A percentile compares a stretch with the other conserved stretches of the same genome.
Evolutionary conservation across 139 green algal species (phyloP).

Genomic region (Nannochloris sp.): DNA sequence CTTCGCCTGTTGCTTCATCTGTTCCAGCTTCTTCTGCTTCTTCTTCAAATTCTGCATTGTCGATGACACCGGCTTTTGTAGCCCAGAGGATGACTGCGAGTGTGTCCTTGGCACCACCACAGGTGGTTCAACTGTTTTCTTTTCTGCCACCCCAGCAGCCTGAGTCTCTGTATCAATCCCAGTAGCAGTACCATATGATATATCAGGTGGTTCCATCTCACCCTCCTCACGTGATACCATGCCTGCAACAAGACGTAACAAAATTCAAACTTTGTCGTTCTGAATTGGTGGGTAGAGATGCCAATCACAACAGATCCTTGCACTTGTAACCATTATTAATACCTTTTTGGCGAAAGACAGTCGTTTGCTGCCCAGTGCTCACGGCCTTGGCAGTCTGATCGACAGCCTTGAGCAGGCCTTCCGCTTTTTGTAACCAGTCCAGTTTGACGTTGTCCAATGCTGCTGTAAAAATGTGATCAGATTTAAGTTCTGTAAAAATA

Average conservation of each 20-base stretch:
- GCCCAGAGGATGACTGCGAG: slow-evolving; percentile 3
- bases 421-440: slow-evolving; percentile 39
- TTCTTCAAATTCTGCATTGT: no score
- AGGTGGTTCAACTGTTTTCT: not conserved
- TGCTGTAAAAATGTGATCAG: not conserved
- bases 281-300: no score
- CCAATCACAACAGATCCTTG: no score
- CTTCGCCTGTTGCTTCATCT: no score
- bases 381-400: slow-evolving; percentile 47
- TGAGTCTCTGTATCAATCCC: not conserved
- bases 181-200: not conserved
- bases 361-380: not conserved
- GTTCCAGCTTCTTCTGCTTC: no score
- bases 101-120: slow-evolving; percentile 6
- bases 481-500: not conserved
- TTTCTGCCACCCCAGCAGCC: not conserved
- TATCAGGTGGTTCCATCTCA: not conserved
- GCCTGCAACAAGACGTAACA: not conserved
- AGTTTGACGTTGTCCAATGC: slow-evolving; percentile 20
- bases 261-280: no score
- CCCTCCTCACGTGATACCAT: not conserved
- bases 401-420: slow-evolving; percentile 53
- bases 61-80: no score
- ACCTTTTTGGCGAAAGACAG: no score
- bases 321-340: no score